Conservation (phyloP, 345 rosid species). For the Adansonia digitata region DNA sequence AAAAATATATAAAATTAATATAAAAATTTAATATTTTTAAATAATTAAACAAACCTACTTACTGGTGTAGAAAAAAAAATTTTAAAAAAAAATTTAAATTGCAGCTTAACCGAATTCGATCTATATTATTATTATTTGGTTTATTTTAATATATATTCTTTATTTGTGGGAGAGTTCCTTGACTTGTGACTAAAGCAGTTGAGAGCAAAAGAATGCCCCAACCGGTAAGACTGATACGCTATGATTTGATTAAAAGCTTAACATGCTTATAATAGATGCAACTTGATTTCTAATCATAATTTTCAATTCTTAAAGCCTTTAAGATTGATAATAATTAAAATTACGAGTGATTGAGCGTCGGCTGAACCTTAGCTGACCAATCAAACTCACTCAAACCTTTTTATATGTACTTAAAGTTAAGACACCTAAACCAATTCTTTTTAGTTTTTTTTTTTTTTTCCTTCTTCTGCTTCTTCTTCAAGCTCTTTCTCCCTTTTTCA, state of each 20-base stretch:
- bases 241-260: slow-evolving; percentile 17
- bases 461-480: no score
- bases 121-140: no score
- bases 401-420: background rate
- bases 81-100: no score
- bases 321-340: background rate
- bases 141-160: no score
- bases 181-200: background rate
- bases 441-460: slow-evolving; percentile 4
- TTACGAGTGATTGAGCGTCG: slow-evolving; percentile 7
- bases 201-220: slow-evolving; percentile 14
- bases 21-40: no score
- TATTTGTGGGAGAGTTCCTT: background rate
- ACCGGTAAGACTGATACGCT: slow-evolving; percentile 4
- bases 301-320: no score
- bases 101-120: no score
- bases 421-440: background rate
- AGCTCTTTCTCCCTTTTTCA: background rate
- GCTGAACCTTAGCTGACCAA: slow-evolving; percentile 14
- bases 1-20: no score
- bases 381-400: slow-evolving; percentile 8
- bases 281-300: slow-evolving; percentile 4
- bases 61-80: no score
- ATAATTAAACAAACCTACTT: no score
- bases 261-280: slow-evolving; percentile 25